Base-by-base conservation (phyloP, 345 rosid genomes). In the Arabis hirsuta region DNA sequence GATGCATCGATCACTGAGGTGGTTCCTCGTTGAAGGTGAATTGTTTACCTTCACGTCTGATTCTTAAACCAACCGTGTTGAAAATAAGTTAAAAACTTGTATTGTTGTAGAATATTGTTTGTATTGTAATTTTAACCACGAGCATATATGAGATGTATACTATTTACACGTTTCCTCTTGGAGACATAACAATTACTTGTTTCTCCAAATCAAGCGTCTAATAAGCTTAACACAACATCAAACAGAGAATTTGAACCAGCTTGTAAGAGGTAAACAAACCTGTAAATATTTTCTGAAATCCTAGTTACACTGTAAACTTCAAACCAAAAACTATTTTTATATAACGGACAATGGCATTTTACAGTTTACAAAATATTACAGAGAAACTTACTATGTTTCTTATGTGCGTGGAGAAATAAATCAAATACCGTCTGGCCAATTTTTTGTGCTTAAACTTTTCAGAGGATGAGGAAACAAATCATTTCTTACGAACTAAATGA, bases 1-100 rank as follows among this genome's bases (percentile, higher is more conserved):
- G 78, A 71, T 14, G 73, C 55, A 26, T 73, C 86, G 4, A 76
- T 85, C 53, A 81, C 86, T 0, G 84, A 81, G 36, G 47, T 84
- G 44, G 45, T 72, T 64, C 88, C 89, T 47, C 85, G 87, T 3
- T 84, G 64, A 68, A 38, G 65, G 45, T 5, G 5, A 62, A 29
- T 31, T 31, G 24, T 41, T 16, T 24, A 14, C 36, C 36, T 41
- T 43, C 47, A 31, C 22, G 16, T 26, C 24, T 42, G 55, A 42
- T 44, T 72, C 59, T 10, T 41, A 14, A 27, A 42, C 24, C n/a
- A 16, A 29, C 1, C 14, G 32, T 43, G 16, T 44, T 56, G 20
- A 58, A 16, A 65, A 56, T 56, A 48, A 65, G 20, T 39, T 34
- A 0, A 11, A 46, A 39, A 5, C 4, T 22, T 32, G 16, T 46